phyloP scores from a whole-genome alignment of 202 grass and related monocot genomes.

The Setaria italica region DNA sequence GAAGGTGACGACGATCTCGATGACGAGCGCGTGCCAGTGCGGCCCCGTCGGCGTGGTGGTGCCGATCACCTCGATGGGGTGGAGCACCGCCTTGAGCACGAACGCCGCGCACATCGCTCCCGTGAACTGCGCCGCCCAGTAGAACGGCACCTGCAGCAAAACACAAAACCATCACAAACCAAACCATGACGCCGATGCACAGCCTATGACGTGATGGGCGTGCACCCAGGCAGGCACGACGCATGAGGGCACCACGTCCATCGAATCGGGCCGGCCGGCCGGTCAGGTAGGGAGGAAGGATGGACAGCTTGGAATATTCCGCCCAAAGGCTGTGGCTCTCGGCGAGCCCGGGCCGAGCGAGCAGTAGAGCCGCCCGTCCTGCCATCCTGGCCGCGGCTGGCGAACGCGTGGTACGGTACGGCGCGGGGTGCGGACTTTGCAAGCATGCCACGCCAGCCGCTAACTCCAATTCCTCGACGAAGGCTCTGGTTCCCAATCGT shows the following conservation, averaged over 20 bases:
- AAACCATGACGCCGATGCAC: background rate
- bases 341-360: background rate
- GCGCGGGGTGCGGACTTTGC: background rate
- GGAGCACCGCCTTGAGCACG: conserved; percentile 69
- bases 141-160: conserved; percentile 80
- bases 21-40: conserved; percentile 75
- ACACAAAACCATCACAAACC: background rate
- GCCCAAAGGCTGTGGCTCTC: background rate
- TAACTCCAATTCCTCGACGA: background rate
- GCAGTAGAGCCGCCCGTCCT: no score
- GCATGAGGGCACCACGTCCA: background rate
- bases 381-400: background rate
- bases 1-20: conserved; percentile 95
- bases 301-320: background rate
- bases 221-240: no score
- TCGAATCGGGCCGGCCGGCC: background rate
- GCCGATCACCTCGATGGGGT: conserved; percentile 76
- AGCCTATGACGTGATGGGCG: background rate
- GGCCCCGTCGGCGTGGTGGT: conserved; percentile 77
- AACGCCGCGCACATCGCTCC: conserved; percentile 86
- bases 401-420: background rate
- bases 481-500: no score
- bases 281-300: background rate
- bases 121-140: conserved; percentile 90
- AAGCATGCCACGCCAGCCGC: conserved; percentile 25